Percentiles rank a stretch among this genome's conserved stretches.
Evolutionary conservation across 2,329 filamentous ascomycete species (phyloP).

Genomic region (Fusarium floridanum): DNA sequence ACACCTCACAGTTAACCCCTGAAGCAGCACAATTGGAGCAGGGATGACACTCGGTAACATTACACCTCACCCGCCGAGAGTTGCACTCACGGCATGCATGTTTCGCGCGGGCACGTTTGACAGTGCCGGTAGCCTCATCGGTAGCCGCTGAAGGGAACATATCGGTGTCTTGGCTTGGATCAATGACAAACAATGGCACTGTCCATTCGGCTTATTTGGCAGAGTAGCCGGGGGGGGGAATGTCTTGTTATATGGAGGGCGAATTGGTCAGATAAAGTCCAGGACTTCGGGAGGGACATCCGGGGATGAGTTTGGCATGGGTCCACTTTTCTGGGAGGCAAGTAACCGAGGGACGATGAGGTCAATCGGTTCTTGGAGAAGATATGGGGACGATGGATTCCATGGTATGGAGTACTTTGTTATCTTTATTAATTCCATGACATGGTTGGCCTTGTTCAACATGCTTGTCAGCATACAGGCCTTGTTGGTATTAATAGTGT

Average conservation of each 20-base stretch:
- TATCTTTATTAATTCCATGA: neutral
- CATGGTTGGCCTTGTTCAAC: neutral
- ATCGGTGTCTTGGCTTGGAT: conserved; percentile 12
- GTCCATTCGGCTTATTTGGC: conserved; percentile 23
- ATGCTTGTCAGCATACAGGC: neutral
- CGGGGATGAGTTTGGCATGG: neutral
- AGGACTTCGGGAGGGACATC: neutral
- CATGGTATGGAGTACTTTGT: neutral
- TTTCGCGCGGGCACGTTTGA: conserved; percentile 52
- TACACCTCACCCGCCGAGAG: conserved; percentile 51
- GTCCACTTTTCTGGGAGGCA: conserved; percentile 17
- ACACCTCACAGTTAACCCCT: conserved; percentile 47
- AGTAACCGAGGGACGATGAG: conserved; percentile 11
- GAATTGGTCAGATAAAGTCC: neutral
- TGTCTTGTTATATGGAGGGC: conserved; percentile 9
- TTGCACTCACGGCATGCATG: conserved; percentile 54
- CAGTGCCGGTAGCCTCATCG: conserved; percentile 29
- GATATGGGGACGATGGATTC: neutral
- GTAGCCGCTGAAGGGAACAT: neutral
- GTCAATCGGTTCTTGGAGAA: neutral
- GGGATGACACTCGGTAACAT: conserved; percentile 51
- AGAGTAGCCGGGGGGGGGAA: conserved; percentile 19
- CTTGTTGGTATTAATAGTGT: neutral
- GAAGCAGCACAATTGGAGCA: conserved; percentile 50
- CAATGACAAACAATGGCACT: neutral